A percentile compares a stretch with the other conserved stretches of the same genome.
Evolutionary conservation across 805 yeast species (phyloP).

Genomic region (Metschnikowia peoriensis): DNA sequence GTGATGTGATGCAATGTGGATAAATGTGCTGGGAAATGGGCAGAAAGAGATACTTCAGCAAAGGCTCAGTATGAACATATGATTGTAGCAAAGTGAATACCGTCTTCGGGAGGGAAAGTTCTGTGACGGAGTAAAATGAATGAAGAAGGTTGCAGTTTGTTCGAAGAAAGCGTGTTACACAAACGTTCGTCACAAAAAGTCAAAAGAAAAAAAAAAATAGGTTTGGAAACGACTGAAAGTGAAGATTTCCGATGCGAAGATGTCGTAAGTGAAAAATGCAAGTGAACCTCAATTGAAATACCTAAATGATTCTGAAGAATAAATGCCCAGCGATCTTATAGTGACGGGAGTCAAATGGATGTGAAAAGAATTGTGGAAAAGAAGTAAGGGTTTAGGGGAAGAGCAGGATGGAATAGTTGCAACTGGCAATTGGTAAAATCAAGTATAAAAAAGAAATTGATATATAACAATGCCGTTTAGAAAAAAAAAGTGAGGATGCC

Average conservation of each 20-base stretch:
- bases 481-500: slow-evolving; percentile 4
- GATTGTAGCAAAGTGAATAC: not conserved
- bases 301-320: not conserved
- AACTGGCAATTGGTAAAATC: slow-evolving; percentile 1
- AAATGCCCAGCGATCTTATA: not conserved
- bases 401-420: not conserved
- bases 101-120: not conserved
- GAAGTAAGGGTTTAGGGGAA: not conserved
- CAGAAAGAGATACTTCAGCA: not conserved
- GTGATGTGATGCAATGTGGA: not conserved
- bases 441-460: not conserved
- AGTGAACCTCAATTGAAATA: not conserved
- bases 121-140: not conserved
- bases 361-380: slow-evolving; percentile 5
- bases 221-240: not conserved
- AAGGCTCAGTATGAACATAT: not conserved
- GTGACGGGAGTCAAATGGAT: slow-evolving; percentile 7
- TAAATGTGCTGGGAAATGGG: not conserved
- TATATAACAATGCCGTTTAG: slow-evolving; percentile 5
- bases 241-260: not conserved
- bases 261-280: not conserved
- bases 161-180: no score
- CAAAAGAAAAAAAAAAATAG: not conserved
- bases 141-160: not conserved
- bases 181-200: no score